These are phyloP conservation scores for Talaromyces sp. DNA, from an alignment of 2,329 filamentous ascomycete genomes.

Conservation along the genomic window DNA sequence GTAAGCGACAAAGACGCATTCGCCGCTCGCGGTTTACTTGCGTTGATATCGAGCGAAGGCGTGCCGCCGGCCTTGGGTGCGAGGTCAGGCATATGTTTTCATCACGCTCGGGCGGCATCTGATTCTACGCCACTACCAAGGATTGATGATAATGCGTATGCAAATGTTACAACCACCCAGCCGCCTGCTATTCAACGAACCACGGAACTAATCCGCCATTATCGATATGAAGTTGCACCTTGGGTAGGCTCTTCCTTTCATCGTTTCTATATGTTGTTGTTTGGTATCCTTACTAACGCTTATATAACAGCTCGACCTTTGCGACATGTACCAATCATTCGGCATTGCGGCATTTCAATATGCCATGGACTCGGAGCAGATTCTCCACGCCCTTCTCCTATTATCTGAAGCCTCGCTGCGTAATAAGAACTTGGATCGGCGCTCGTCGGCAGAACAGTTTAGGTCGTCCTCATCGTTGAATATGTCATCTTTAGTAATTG, in stretches of 20 bases:
- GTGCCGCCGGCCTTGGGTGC: not conserved
- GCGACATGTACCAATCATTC: constrained; percentile 43
- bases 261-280: not conserved
- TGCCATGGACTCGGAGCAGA: constrained; percentile 22
- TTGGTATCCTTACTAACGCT: not conserved
- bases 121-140: not conserved
- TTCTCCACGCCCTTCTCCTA: constrained; percentile 1
- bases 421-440: not conserved
- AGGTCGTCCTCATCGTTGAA: not conserved
- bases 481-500: not conserved
- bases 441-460: not conserved
- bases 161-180: not conserved
- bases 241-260: constrained; percentile 41
- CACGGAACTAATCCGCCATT: constrained; percentile 37
- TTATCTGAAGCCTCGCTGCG: not conserved
- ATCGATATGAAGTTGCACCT: constrained; percentile 47
- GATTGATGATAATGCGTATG: not conserved
- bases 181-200: not conserved
- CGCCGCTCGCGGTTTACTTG: not conserved
- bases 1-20: not conserved
- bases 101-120: not conserved
- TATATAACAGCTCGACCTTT: constrained; percentile 44
- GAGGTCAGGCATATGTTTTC: not conserved
- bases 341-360: constrained; percentile 39
- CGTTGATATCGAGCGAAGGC: not conserved